Evolutionary conservation across 495 filamentous ascomycete genomes (phyloP), one percentile per base, ranked within the genome.

Genomic region (Trichoderma gamsii): DNA sequence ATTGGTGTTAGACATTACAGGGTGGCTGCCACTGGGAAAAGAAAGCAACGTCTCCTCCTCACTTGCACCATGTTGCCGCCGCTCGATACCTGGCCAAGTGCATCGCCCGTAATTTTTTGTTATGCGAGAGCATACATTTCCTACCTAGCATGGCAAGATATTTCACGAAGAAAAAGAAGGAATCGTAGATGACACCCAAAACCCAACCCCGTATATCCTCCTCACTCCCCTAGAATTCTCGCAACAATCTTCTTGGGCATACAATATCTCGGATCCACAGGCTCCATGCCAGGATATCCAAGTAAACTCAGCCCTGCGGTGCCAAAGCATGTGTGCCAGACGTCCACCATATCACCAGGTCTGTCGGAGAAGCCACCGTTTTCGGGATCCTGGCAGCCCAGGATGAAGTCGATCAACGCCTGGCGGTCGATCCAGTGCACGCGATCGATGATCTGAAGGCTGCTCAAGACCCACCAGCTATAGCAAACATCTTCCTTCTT

Each of bases 401-500:
- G 78, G 63, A 98, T 97, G 77, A 94, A 99, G 41, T 76, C 73
- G 65, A 86, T 80, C 71, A 99, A 85, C 74, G 89, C 90, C 67
- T 88, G 80, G 38, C 84, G 82, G 79, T 97, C 90, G 72, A 99
- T 93, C 95, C 95, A 99, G 76, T 96, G 88, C 49, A 93, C 81
- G 69, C 89, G 86, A 65, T 85, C 91, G 69, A 98, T 90, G 87
- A 97, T 97, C 29, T 88, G 89, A 69, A 99, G 76, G 75, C 92
- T 97, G 72, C 89, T 90, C 67, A 90, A 76, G 29, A 97, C 95
- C 95, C 95, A 99, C 95, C 95, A 99, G 74, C 91, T 96, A 76
- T 99, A 99, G 78, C 95, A 99, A 8, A 96, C 93, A 79, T 99
- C 96, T 76, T 94, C 92, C 66, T 92, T 80, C 80, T 99, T 99